Evolutionary conservation across 805 yeast species (phyloP).

Genomic region (Zygosaccharomyces pseudorouxii): DNA sequence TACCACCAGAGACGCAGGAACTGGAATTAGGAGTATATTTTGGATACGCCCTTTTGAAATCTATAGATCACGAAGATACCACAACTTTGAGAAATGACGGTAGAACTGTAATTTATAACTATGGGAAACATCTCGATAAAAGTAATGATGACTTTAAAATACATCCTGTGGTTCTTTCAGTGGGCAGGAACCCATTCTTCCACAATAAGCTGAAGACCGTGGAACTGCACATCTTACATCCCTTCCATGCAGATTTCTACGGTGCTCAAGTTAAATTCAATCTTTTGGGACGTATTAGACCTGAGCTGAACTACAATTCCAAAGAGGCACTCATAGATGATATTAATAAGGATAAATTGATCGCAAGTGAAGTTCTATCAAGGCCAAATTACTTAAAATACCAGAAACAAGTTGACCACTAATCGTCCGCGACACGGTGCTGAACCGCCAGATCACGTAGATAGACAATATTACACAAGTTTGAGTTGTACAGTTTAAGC

Average conservation of each 20-base stretch:
- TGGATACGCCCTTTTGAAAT: constrained; percentile 57
- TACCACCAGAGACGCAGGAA: constrained; percentile 38
- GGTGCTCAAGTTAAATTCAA: constrained; percentile 70
- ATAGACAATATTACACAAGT: background rate
- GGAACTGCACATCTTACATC: constrained; percentile 79
- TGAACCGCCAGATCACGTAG: background rate
- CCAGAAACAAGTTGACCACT: background rate
- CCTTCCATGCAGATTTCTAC: constrained; percentile 64
- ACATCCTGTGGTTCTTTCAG: constrained; percentile 88
- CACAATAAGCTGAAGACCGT: constrained; percentile 76
- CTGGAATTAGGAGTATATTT: constrained; percentile 81
- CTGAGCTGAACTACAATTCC: constrained; percentile 82
- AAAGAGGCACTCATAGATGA: constrained; percentile 81
- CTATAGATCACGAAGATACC: constrained; percentile 15
- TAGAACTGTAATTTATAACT: constrained; percentile 50
- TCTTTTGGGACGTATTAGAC: constrained; percentile 85
- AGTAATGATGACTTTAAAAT: constrained; percentile 39
- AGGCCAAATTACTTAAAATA: constrained; percentile 2
- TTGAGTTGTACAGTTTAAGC: background rate
- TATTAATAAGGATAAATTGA: constrained; percentile 71
- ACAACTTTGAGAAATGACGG: constrained; percentile 37
- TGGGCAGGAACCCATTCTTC: constrained; percentile 95
- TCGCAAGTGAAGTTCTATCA: constrained; percentile 42
- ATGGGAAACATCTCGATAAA: constrained; percentile 47
- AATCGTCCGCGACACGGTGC: background rate